Base-by-base conservation (phyloP, 2,329 filamentous ascomycete genomes). In the Talaromyces rugulosus region DNA sequence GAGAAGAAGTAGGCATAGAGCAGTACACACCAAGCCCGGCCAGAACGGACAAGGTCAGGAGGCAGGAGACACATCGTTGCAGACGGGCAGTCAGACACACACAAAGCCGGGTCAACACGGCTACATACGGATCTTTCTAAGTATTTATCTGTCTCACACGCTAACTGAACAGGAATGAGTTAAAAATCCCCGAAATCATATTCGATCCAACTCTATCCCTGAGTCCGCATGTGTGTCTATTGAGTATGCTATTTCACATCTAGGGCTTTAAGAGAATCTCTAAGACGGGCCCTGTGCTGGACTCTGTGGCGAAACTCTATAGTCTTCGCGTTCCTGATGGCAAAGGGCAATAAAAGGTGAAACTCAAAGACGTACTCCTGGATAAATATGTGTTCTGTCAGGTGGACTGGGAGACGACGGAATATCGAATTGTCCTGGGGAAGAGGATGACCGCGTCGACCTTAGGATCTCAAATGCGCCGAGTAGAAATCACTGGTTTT, bases 401-500 rank as follows among this genome's bases (percentile, higher is more conserved):
- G 65, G 66, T 65, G 3, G 65, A 68, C 9, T 36, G 56, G 40
- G 66, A 68, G 58, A 53, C 62, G 5, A 50, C 67, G 59, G 62
- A 70, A 44, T 70, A 65, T 70, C 34, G 36, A 31, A 69, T 77
- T 51, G 66, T 66, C 56, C 53, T 67, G n/a, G 63, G 72, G n/a
- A 33, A 72, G 62, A 58, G 59, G 60, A 64, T 75, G 33, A 65
- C 64, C 0, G 65, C 64, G 28, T 63, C 65, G 16, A 71, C 59
- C 34, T 55, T 77, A 14, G 33, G 67, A 40, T 71, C 64, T 28
- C 64, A 65, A 65, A 74, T 76, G 60, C 65, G 66, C 62, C 65
- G 64, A 58, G 68, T 69, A 7, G 68, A 74, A 63, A 72, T 78
- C 34, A 78, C 68, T 3, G 67, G 70, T 44, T 74, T 76, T 66